Conservation (phyloP, 2,329 filamentous ascomycete species). For the Phyllosticta ampelicida region DNA sequence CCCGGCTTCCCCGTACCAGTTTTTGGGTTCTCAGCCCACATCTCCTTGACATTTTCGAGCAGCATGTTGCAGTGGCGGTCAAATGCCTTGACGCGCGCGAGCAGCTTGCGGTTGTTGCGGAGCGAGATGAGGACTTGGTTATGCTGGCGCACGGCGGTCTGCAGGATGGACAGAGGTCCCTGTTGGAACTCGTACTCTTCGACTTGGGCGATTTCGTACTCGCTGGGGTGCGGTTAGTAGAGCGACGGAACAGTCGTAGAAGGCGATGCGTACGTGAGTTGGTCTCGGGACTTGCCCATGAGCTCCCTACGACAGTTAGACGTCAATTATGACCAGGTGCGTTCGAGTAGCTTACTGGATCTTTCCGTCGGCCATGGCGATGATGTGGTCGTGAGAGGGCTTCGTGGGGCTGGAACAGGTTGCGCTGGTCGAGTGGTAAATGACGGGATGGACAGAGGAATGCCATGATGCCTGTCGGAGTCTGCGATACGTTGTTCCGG, state of each 20-base stretch:
- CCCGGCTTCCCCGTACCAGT: conserved; percentile 80
- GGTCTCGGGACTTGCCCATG: conserved; percentile 74
- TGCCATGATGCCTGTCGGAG: background rate
- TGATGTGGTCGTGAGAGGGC: background rate
- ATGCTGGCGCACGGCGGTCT: conserved; percentile 90
- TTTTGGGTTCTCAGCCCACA: conserved; percentile 94
- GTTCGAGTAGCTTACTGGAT: conserved; percentile 27
- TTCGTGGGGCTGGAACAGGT: background rate
- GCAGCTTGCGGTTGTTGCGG: conserved; percentile 95
- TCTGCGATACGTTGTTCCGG: background rate
- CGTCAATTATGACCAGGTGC: background rate
- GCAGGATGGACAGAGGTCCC: conserved; percentile 82
- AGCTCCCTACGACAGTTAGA: conserved; percentile 57
- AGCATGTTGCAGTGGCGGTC: conserved; percentile 99
- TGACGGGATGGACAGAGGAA: background rate
- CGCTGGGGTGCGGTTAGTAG: conserved; percentile 39
- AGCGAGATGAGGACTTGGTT: conserved; percentile 94
- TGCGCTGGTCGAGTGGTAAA: no score
- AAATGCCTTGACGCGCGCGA: conserved; percentile 96
- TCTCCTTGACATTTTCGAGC: conserved; percentile 93
- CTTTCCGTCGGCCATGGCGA: conserved; percentile 28
- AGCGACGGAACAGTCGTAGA: conserved; percentile 9
- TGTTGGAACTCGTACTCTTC: conserved; percentile 72
- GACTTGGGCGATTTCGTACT: conserved; percentile 79
- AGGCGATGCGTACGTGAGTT: conserved; percentile 68